Percentiles rank a stretch among this genome's conserved stretches.
These are phyloP conservation scores for Sedum album DNA, from an alignment of 164 flowering plant genomes.

Conservation along the genomic window DNA sequence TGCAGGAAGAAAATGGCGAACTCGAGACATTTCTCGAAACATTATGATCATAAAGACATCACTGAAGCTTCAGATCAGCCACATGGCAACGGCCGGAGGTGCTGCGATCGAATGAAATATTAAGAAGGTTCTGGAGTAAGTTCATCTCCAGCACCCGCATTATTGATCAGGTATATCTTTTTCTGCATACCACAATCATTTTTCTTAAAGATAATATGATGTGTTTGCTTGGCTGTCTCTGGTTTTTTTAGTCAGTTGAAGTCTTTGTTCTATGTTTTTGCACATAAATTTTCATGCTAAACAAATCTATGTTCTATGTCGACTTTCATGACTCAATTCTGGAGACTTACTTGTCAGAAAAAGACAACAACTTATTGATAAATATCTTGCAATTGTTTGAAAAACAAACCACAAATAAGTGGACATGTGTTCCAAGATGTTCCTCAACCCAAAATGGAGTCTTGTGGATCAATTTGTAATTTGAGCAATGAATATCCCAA, in stretches of 20 bases:
- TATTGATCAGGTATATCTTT: neutral
- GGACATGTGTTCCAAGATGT: conserved; percentile 3
- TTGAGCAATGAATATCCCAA: conserved; percentile 1
- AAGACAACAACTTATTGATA: neutral
- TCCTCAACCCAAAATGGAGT: neutral
- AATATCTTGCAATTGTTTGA: neutral
- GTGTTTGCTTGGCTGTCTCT: neutral
- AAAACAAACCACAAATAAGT: neutral
- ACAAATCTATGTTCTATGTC: no score
- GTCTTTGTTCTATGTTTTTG: neutral
- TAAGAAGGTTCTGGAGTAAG: neutral
- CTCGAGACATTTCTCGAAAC: no score
- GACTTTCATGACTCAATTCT: no score
- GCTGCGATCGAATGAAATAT: neutral
- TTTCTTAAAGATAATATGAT: neutral
- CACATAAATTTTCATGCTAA: neutral
- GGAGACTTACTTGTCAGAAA: neutral
- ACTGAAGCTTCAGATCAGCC: neutral
- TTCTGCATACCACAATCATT: neutral
- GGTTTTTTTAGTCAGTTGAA: neutral
- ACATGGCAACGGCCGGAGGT: neutral
- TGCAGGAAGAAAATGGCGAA: no score
- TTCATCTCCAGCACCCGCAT: neutral
- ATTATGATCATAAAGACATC: neutral
- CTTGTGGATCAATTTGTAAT: neutral